These are phyloP conservation scores for Bombardia bombarda DNA, from an alignment of 495 filamentous ascomycete genomes.

Conservation along the genomic window DNA sequence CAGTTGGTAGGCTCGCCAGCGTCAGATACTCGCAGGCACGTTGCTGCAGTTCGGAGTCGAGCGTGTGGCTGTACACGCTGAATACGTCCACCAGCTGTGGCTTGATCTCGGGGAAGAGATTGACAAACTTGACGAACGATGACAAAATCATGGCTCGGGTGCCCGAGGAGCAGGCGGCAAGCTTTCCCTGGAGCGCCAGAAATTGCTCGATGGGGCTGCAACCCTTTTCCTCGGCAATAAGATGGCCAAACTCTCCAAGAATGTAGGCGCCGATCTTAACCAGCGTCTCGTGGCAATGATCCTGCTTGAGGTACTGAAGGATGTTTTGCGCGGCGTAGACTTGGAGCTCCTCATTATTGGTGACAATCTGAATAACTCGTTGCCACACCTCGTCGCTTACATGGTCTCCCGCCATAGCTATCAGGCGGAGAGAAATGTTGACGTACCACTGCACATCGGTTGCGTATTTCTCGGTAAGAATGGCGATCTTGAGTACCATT, in stretches of 20 bases:
- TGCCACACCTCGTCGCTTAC: conserved; percentile 99
- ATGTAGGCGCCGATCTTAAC: conserved; percentile 97
- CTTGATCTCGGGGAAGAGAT: conserved; percentile 98
- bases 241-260: conserved; percentile 92
- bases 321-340: conserved; percentile 93
- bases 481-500: conserved; percentile 98
- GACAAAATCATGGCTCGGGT: conserved; percentile 92
- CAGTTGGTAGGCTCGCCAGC: conserved; percentile 74
- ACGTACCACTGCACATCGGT: conserved; percentile 99
- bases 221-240: conserved; percentile 88
- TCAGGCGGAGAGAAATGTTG: conserved; percentile 87
- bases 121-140: conserved; percentile 94
- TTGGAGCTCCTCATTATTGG: conserved; percentile 97
- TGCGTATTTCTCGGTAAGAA: conserved; percentile 96
- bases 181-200: conserved; percentile 82
- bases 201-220: conserved; percentile 98
- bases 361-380: conserved; percentile 96
- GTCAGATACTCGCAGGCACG: conserved; percentile 92
- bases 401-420: conserved; percentile 95
- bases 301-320: conserved; percentile 79
- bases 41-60: conserved; percentile 94
- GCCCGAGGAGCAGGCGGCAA: conserved; percentile 78
- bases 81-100: conserved; percentile 88
- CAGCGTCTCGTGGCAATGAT: conserved; percentile 90
- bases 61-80: conserved; percentile 82